Evolutionary conservation across 139 green algal genomes (phyloP).

Genomic region (Chlamydomonas sp.): DNA sequence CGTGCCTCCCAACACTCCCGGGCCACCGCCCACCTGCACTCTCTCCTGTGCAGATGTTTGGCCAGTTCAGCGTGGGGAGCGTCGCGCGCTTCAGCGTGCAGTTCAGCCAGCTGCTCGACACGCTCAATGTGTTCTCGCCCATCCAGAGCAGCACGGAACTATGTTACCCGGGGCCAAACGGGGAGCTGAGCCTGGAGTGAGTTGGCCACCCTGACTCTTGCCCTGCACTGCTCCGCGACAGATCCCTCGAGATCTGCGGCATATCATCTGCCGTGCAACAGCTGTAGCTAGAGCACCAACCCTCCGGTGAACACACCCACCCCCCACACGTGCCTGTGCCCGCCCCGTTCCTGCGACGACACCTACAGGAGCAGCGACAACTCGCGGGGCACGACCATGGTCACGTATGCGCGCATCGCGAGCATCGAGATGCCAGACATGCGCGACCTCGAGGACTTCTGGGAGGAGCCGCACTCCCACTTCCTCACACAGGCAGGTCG

Average conservation of each 20-base stretch:
- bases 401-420: slow-evolving; percentile 9
- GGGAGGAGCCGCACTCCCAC: slow-evolving; percentile 3
- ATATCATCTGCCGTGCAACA: too few species aligned
- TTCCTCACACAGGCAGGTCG: slow-evolving; percentile 8
- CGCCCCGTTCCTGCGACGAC: too few species aligned
- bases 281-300: too few species aligned
- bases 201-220: not conserved
- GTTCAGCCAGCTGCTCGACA: slow-evolving; percentile 9
- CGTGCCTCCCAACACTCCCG: too few species aligned
- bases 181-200: slow-evolving; percentile 9
- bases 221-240: not conserved
- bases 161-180: slow-evolving; percentile 3
- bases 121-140: not conserved
- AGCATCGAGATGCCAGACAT: slow-evolving; percentile 4
- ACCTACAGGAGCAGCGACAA: not conserved
- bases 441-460: slow-evolving; percentile 8
- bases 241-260: too few species aligned
- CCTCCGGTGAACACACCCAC: too few species aligned
- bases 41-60: slow-evolving; percentile 13
- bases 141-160: slow-evolving; percentile 1
- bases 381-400: not conserved
- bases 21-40: too few species aligned
- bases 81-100: not conserved
- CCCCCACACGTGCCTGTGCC: too few species aligned
- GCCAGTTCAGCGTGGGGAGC: not conserved